Evolutionary conservation across 2,329 filamentous ascomycete species (phyloP).

Genomic region (Colletotrichum sp.): DNA sequence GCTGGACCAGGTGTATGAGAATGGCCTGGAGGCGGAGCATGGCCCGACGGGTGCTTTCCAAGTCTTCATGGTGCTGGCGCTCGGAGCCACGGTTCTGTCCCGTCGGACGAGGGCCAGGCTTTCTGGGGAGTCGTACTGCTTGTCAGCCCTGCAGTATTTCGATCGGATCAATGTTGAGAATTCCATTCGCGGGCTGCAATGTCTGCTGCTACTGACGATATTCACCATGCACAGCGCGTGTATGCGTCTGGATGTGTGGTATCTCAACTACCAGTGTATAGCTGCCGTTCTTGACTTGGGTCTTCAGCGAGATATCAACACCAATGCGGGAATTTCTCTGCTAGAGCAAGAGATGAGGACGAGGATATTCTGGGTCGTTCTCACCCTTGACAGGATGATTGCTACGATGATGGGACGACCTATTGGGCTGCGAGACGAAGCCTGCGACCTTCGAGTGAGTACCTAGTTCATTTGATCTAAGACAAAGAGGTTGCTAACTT

Average conservation of each 20-base stretch:
- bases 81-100: conserved; percentile 50
- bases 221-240: conserved; percentile 57
- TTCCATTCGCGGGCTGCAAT: conserved; percentile 54
- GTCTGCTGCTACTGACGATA: conserved; percentile 48
- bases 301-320: conserved; percentile 51
- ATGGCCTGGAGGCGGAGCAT: conserved; percentile 23
- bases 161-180: conserved; percentile 52
- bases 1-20: conserved; percentile 35
- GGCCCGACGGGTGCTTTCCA: conserved; percentile 45
- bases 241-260: conserved; percentile 56
- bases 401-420: conserved; percentile 62
- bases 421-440: conserved; percentile 59
- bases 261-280: conserved; percentile 60
- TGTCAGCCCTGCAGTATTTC: conserved; percentile 50
- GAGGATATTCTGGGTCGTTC: conserved; percentile 59
- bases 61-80: conserved; percentile 57
- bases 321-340: conserved; percentile 45
- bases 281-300: conserved; percentile 56
- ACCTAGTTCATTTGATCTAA: conserved; percentile 1
- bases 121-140: conserved; percentile 53
- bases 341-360: conserved; percentile 60
- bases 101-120: conserved; percentile 46
- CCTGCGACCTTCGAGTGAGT: conserved; percentile 54
- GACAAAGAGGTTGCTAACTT: conserved; percentile 13
- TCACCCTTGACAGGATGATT: conserved; percentile 54